Evolutionary conservation across 495 filamentous ascomycete genomes (phyloP), one percentile per base, ranked within the genome.

Genomic region (Hypoxylon fragiforme): DNA sequence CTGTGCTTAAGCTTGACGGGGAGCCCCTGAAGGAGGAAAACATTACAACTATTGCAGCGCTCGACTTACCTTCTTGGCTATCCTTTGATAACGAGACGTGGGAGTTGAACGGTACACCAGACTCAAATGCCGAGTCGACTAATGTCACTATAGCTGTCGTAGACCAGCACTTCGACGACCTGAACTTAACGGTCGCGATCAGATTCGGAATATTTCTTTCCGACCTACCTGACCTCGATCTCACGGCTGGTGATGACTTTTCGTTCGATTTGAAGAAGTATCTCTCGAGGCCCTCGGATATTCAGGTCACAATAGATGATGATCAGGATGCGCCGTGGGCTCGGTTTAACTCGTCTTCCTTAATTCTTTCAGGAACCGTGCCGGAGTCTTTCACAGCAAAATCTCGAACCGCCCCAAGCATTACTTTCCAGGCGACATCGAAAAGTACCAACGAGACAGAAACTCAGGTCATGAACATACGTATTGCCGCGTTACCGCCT

Each of bases 51-150:
- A 73, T 83, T 9, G 66, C 75, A 4, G 78, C 66, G 0, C 32
- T 80, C 1, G 67, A 81, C 22, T 61, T 81, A 0, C 89, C 91
- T 0, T 40, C 73, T 6, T 96, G 91, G 91, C 64, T 95, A 30
- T 75, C 77, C 6, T 77, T 94, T 34, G 79, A 95, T 55, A 71
- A 79, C 9, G 50, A 73, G n/a, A 82, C 81, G 0, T 74, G 90
- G 50, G 70, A 70, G 1, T 67, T 96, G 8, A 79, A 68, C 35
- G 92, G 91, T 1, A 86, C 69, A 1, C 83, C 85, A 12, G 84
- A 86, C 0, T 57, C 69, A 18, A 60, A 73, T 54, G 78, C 79
- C 2, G 66, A 71, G 21, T 80, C 84, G 6, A 70, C 80, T 13
- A 88, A 85, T 50, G 78, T 94, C 41, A 85, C 80, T 1, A 74